Percentiles rank a stretch among this genome's conserved stretches.
Evolutionary conservation across 1,284 basidiomycete species (phyloP).

Genomic region (Boletellus deceptivus): DNA sequence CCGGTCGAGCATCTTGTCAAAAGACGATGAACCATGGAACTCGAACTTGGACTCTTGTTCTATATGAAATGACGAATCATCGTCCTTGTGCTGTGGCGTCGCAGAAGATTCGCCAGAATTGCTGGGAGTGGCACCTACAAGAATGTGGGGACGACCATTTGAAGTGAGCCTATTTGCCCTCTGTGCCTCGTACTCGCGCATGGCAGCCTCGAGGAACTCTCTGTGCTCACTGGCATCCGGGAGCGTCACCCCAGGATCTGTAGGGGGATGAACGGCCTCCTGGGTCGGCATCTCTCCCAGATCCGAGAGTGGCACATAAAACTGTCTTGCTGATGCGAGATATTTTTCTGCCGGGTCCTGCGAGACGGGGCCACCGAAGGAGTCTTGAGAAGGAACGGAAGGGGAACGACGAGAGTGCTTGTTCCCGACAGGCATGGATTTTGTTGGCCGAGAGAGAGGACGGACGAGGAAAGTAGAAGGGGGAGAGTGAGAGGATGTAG

Average conservation of each 20-base stretch:
- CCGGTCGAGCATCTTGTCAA: constrained; percentile 33
- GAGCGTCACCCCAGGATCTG: constrained; percentile 20
- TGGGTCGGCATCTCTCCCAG: constrained; percentile 40
- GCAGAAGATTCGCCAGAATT: constrained; percentile 28
- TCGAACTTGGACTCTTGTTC: constrained; percentile 22
- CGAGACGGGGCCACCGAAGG: constrained; percentile 52
- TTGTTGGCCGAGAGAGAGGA: constrained; percentile 20
- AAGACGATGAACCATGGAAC: constrained; percentile 31
- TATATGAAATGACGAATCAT: constrained; percentile 12
- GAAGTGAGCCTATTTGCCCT: constrained; percentile 13
- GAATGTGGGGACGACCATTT: constrained; percentile 29
- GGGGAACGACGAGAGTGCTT: constrained; percentile 34
- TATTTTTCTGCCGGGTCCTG: constrained; percentile 47
- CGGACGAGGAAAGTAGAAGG: constrained; percentile 3
- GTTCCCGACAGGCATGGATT: constrained; percentile 22
- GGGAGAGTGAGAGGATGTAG: constrained; percentile 33
- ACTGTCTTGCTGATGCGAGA: constrained; percentile 49
- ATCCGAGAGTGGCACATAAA: constrained; percentile 57
- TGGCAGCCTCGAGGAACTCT: constrained; percentile 22
- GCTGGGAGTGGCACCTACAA: constrained; percentile 49
- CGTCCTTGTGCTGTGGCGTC: constrained; percentile 11
- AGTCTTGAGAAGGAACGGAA: constrained; percentile 51
- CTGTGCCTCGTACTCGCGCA: constrained; percentile 29
- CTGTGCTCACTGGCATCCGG: constrained; percentile 27
- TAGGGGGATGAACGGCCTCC: constrained; percentile 22